A percentile compares a stretch with the other conserved stretches of the same genome.
These are phyloP conservation scores for Pythium vanterpoolii DNA, from an alignment of 352 stramenopile species.

Conservation along the genomic window DNA sequence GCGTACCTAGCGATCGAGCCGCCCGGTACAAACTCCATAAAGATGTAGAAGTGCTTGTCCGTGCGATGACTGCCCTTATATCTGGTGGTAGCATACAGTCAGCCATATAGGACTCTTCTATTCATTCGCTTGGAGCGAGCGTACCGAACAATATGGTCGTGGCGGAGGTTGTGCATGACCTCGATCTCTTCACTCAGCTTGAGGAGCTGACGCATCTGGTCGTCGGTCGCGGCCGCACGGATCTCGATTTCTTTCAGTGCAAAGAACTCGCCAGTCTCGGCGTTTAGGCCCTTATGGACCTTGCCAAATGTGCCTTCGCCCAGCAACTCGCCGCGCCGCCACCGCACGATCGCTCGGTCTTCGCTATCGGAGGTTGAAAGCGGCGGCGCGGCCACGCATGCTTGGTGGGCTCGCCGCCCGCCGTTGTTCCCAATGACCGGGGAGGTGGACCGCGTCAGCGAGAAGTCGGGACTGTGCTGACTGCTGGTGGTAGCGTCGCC, in stretches of 20 bases:
- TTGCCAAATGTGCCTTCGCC: slow-evolving; percentile 94
- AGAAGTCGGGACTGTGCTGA: slow-evolving; percentile 21
- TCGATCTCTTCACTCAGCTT: slow-evolving; percentile 90
- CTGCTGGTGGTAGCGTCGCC: neutral
- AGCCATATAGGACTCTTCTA: neutral
- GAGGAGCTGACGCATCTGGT: slow-evolving; percentile 66
- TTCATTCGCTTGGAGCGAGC: neutral
- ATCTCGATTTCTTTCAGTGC: slow-evolving; percentile 90
- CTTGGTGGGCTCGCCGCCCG: slow-evolving; percentile 1
- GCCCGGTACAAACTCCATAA: slow-evolving; percentile 95
- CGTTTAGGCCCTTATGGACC: slow-evolving; percentile 96
- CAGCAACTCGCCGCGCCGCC: slow-evolving; percentile 93
- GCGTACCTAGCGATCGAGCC: slow-evolving; percentile 84
- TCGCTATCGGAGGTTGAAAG: slow-evolving; percentile 11
- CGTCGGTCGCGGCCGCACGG: slow-evolving; percentile 39
- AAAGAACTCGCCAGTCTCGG: slow-evolving; percentile 88
- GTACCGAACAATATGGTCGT: slow-evolving; percentile 96
- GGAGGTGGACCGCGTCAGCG: slow-evolving; percentile 48
- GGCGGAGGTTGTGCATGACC: slow-evolving; percentile 92
- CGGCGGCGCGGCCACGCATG: slow-evolving; percentile 1
- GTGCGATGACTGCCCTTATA: slow-evolving; percentile 83
- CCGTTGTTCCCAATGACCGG: slow-evolving; percentile 34
- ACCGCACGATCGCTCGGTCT: slow-evolving; percentile 61
- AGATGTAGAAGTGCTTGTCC: slow-evolving; percentile 90
- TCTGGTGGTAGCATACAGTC: slow-evolving; percentile 13